Conservation (phyloP, 1,284 basidiomycete genomes). For the Cutaneotrichosporon mucoides region DNA sequence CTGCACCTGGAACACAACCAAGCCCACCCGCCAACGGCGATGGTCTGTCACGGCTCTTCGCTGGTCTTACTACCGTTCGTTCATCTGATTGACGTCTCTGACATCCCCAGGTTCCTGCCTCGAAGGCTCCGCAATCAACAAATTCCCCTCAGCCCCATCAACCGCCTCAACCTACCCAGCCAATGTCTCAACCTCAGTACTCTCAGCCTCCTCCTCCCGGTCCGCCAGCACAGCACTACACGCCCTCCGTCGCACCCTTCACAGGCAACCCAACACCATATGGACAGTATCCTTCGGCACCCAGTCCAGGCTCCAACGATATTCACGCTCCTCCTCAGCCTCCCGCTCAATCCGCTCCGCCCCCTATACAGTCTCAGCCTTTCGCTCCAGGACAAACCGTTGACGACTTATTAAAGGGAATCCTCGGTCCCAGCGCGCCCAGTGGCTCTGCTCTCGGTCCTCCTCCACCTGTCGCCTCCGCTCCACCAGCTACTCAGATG, state of each 20-base stretch:
- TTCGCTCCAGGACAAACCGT: slow-evolving; percentile 26
- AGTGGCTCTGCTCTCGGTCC: not conserved
- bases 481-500: not conserved
- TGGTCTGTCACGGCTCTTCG: slow-evolving; percentile 39
- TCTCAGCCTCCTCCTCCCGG: not conserved
- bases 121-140: not conserved
- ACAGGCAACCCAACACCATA: not conserved
- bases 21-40: slow-evolving; percentile 10
- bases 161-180: not conserved
- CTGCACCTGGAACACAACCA: not conserved
- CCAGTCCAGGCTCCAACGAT: not conserved
- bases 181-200: no score
- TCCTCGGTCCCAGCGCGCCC: slow-evolving; percentile 24
- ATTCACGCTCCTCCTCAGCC: not conserved
- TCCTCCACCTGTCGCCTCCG: not conserved
- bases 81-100: not conserved
- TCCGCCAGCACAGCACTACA: not conserved
- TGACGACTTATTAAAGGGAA: slow-evolving; percentile 40
- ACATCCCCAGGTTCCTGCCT: not conserved
- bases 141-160: not conserved
- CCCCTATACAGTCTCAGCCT: not conserved
- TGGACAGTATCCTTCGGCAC: not conserved
- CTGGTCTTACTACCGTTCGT: slow-evolving; percentile 25
- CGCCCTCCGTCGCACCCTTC: not conserved
- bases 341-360: not conserved